phyloP scores from a whole-genome alignment of 768 basidiomycete genomes.

The Asterophora lycoperdoides region DNA sequence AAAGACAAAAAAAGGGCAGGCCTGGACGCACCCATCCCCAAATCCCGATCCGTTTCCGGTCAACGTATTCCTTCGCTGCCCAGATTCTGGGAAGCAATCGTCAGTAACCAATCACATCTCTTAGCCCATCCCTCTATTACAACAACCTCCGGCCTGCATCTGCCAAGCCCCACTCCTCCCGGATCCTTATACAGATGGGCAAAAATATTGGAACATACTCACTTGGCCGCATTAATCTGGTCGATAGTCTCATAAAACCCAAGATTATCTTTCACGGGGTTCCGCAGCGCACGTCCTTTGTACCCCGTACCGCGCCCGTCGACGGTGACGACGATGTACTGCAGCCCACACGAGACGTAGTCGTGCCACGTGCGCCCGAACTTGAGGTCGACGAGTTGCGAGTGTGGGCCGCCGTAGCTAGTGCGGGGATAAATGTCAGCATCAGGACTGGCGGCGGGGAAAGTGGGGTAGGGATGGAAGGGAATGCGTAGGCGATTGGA shows the following conservation, averaged over 20 bases:
- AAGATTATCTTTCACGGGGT: conserved; percentile 83
- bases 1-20: too few relatives aligned
- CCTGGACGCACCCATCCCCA: conserved; percentile 88
- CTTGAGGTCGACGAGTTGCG: conserved; percentile 67
- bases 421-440: conserved; percentile 6
- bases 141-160: too few relatives aligned
- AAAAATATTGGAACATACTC: conserved; percentile 18
- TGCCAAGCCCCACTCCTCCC: too few relatives aligned
- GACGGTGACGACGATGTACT: conserved; percentile 83
- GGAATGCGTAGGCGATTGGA: not conserved
- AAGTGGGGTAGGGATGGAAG: too few relatives aligned
- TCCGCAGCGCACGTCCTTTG: conserved; percentile 80
- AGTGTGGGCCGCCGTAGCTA: conserved; percentile 88
- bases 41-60: conserved; percentile 83
- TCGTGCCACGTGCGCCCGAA: conserved; percentile 83
- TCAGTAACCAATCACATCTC: not conserved
- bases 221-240: conserved; percentile 87
- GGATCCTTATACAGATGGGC: too few relatives aligned
- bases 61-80: conserved; percentile 86
- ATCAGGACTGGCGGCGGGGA: conserved; percentile 7
- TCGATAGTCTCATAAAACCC: conserved; percentile 88
- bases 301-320: conserved; percentile 94
- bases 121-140: not conserved
- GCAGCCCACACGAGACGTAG: conserved; percentile 74
- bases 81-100: conserved; percentile 49